phyloP scores from a whole-genome alignment of 2,329 filamentous ascomycete genomes.

The Cladosporium halotolerans region DNA sequence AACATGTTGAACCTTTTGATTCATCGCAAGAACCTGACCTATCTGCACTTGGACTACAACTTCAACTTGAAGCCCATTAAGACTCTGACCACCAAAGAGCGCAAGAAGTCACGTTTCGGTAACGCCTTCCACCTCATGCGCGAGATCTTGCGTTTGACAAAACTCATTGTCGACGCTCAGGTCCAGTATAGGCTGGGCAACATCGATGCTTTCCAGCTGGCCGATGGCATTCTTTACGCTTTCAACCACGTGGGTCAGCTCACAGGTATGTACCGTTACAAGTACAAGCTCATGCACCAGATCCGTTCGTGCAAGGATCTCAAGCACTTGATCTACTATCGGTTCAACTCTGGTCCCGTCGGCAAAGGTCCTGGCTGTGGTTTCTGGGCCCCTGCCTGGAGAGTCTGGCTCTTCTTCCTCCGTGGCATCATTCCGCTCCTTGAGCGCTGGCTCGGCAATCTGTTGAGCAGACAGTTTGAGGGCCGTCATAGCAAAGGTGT shows the following conservation, averaged over 20 bases:
- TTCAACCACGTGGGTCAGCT: slow-evolving; percentile 99
- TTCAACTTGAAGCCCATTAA: slow-evolving; percentile 99
- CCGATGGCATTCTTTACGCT: slow-evolving; percentile 96
- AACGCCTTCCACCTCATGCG: slow-evolving; percentile 99
- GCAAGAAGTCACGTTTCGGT: slow-evolving; percentile 98
- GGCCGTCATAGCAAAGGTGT: slow-evolving; percentile 98
- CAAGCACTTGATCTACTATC: slow-evolving; percentile 98
- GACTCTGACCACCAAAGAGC: slow-evolving; percentile 95
- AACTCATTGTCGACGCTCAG: slow-evolving; percentile 96
- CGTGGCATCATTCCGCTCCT: slow-evolving; percentile 93
- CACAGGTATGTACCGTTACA: slow-evolving; percentile 99
- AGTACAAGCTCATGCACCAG: slow-evolving; percentile 99
- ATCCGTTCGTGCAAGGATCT: slow-evolving; percentile 98
- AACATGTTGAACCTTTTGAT: slow-evolving; percentile 99
- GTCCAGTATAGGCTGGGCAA: slow-evolving; percentile 97
- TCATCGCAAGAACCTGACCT: slow-evolving; percentile 96
- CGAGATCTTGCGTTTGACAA: slow-evolving; percentile 90
- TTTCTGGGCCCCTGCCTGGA: slow-evolving; percentile 98
- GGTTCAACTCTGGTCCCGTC: slow-evolving; percentile 94
- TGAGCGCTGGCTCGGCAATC: slow-evolving; percentile 93
- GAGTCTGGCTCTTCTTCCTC: slow-evolving; percentile 99
- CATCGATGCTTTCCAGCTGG: slow-evolving; percentile 97
- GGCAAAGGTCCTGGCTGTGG: slow-evolving; percentile 96
- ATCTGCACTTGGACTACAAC: slow-evolving; percentile 97
- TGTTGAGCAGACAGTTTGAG: slow-evolving; percentile 95